Evolutionary conservation across 768 basidiomycete species (phyloP).

Genomic region (Botryobasidium botryosum): DNA sequence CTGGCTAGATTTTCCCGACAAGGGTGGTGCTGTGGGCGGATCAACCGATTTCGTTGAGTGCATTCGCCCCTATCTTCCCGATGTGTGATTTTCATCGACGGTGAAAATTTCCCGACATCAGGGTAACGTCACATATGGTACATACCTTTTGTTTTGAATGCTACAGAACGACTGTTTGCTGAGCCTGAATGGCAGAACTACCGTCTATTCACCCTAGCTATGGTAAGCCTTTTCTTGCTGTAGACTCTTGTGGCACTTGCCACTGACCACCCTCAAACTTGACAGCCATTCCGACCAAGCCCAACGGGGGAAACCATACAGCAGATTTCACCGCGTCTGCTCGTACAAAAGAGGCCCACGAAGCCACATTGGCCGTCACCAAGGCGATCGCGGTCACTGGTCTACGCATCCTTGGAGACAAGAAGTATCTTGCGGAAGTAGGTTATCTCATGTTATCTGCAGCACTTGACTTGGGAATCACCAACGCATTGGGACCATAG

Average conservation of each 20-base stretch:
- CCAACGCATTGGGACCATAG: no score
- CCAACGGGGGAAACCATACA: constrained; percentile 66
- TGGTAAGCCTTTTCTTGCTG: constrained; percentile 24
- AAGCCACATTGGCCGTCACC: constrained; percentile 46
- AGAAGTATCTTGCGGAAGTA: constrained; percentile 41
- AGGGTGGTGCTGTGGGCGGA: constrained; percentile 50
- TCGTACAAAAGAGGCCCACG: constrained; percentile 40
- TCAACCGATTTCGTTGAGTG: constrained; percentile 68
- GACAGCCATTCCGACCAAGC: constrained; percentile 56
- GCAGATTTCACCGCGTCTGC: constrained; percentile 47
- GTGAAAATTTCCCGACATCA: constrained; percentile 14
- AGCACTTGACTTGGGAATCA: no score
- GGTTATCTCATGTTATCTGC: no score
- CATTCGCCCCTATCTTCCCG: neutral
- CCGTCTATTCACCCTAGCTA: constrained; percentile 64
- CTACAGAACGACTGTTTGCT: neutral
- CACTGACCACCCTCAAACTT: neutral
- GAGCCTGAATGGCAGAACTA: constrained; percentile 19
- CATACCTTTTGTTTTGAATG: neutral
- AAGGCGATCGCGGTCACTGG: constrained; percentile 59
- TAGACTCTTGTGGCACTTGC: constrained; percentile 9
- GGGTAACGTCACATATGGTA: constrained; percentile 41
- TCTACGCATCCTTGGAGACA: constrained; percentile 51
- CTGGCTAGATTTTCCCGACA: constrained; percentile 33
- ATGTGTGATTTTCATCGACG: neutral